These are phyloP conservation scores for Cladorrhinum samala DNA, from an alignment of 495 filamentous ascomycete species.

Conservation along the genomic window DNA sequence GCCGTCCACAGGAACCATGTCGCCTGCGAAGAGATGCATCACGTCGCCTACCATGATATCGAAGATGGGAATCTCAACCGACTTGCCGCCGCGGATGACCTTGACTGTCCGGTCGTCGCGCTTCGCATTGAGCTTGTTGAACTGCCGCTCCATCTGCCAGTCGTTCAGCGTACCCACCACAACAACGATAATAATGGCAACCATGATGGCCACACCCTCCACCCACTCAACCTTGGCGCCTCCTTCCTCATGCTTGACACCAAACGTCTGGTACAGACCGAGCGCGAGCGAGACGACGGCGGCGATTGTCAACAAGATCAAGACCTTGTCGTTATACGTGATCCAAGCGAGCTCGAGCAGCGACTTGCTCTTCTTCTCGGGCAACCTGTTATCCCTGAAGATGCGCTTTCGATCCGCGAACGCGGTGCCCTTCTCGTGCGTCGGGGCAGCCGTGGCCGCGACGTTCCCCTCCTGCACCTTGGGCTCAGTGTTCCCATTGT, in stretches of 20 bases:
- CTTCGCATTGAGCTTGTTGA: slow-evolving; percentile 69
- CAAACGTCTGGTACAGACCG: slow-evolving; percentile 67
- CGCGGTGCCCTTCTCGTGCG: slow-evolving; percentile 12
- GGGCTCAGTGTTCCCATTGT: slow-evolving; percentile 21
- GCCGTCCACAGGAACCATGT: slow-evolving; percentile 70
- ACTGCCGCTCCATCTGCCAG: slow-evolving; percentile 78
- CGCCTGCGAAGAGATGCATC: slow-evolving; percentile 65
- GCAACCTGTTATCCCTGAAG: slow-evolving; percentile 64
- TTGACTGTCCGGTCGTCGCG: slow-evolving; percentile 78
- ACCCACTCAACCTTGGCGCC: slow-evolving; percentile 65
- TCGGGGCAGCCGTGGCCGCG: slow-evolving; percentile 1
- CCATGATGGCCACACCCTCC: slow-evolving; percentile 72
- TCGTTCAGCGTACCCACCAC: slow-evolving; percentile 69
- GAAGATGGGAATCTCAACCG: slow-evolving; percentile 62
- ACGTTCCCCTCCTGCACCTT: slow-evolving; percentile 12
- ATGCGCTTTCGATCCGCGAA: slow-evolving; percentile 64
- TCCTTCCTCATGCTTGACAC: slow-evolving; percentile 40
- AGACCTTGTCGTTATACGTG: slow-evolving; percentile 79
- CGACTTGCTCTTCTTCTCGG: slow-evolving; percentile 65
- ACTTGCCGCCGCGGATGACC: slow-evolving; percentile 69
- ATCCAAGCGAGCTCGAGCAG: slow-evolving; percentile 73
- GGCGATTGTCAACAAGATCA: slow-evolving; percentile 67
- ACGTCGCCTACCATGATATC: slow-evolving; percentile 71
- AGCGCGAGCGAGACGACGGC: slow-evolving; percentile 65
- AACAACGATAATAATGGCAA: slow-evolving; percentile 71